Percentiles rank a stretch among this genome's conserved stretches.
phyloP scores from a whole-genome alignment of 2,329 filamentous ascomycete genomes.

The Hymenoscyphus salicellus region DNA sequence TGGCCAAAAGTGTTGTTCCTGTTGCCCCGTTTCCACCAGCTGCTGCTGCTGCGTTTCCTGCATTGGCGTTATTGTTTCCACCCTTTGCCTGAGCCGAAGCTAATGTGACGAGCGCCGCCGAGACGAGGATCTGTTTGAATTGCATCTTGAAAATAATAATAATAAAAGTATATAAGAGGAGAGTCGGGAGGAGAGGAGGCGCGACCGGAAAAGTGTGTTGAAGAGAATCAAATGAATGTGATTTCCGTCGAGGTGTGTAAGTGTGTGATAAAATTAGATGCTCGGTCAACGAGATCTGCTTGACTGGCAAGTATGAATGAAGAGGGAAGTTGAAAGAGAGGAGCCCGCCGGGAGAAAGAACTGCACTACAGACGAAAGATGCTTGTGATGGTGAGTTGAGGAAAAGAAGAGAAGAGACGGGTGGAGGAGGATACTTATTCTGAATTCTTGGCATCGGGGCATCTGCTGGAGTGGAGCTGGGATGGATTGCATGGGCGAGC shows the following conservation, averaged over 20 bases:
- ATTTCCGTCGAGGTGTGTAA: conserved; percentile 35
- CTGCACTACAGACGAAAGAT: conserved; percentile 20
- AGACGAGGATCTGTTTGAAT: conserved; percentile 28
- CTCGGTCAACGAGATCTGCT: conserved; percentile 39
- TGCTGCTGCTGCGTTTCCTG: conserved; percentile 2
- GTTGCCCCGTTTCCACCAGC: conserved; percentile 11
- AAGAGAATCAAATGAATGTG: conserved; percentile 23
- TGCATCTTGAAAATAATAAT: conserved; percentile 26
- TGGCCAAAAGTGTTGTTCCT: conserved; percentile 16
- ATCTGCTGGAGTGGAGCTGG: not conserved
- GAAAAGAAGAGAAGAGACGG: conserved; percentile 16
- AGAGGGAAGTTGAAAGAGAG: conserved; percentile 33
- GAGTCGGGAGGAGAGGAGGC: not conserved
- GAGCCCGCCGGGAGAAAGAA: conserved; percentile 26
- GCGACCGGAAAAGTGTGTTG: conserved; percentile 11
- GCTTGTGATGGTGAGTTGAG: conserved; percentile 19
- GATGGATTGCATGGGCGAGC: not conserved
- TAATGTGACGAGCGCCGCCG: conserved; percentile 25
- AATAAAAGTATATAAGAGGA: conserved; percentile 6
- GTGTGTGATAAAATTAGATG: conserved; percentile 30
- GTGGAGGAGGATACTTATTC: conserved; percentile 32
- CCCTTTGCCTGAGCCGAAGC: conserved; percentile 21
- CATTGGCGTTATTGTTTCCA: conserved; percentile 13
- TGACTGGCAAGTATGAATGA: conserved; percentile 35
- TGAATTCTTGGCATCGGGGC: conserved; percentile 31